Evolutionary conservation across 495 filamentous ascomycete genomes (phyloP).

Genomic region (Saxispiralis lemnorum): DNA sequence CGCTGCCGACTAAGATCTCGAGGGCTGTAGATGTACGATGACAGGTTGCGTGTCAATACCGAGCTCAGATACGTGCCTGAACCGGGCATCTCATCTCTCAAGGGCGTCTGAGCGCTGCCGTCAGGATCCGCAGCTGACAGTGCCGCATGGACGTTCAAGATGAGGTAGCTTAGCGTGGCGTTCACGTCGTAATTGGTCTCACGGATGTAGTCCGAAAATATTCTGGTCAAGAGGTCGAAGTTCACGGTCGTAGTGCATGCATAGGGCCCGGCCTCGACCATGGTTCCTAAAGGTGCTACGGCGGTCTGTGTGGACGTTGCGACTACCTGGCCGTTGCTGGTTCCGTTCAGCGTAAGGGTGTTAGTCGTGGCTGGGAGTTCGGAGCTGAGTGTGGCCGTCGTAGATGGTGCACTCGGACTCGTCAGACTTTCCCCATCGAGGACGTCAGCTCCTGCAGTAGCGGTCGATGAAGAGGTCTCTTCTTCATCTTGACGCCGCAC

Average conservation of each 20-base stretch:
- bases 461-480: too few relatives aligned
- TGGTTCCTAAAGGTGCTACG: neutral
- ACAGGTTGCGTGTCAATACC: constrained; percentile 15
- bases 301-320: too few relatives aligned
- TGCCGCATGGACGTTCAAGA: constrained; percentile 44
- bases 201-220: constrained; percentile 33
- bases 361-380: too few relatives aligned
- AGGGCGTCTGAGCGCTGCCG: constrained; percentile 22
- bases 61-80: constrained; percentile 8
- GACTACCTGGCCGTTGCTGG: too few relatives aligned
- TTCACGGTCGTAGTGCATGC: constrained; percentile 36
- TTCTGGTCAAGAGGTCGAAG: constrained; percentile 28
- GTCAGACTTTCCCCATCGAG: too few relatives aligned
- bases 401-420: too few relatives aligned
- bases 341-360: too few relatives aligned
- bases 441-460: too few relatives aligned
- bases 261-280: constrained; percentile 33
- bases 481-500: too few relatives aligned
- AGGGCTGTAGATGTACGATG: constrained; percentile 37
- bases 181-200: constrained; percentile 30
- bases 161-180: constrained; percentile 30
- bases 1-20: constrained; percentile 30
- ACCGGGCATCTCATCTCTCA: constrained; percentile 10
- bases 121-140: constrained; percentile 24
- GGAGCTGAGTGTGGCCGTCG: too few relatives aligned